Base-by-base conservation (phyloP, 2,329 filamentous ascomycete genomes). In the Cladosporium sp. region DNA sequence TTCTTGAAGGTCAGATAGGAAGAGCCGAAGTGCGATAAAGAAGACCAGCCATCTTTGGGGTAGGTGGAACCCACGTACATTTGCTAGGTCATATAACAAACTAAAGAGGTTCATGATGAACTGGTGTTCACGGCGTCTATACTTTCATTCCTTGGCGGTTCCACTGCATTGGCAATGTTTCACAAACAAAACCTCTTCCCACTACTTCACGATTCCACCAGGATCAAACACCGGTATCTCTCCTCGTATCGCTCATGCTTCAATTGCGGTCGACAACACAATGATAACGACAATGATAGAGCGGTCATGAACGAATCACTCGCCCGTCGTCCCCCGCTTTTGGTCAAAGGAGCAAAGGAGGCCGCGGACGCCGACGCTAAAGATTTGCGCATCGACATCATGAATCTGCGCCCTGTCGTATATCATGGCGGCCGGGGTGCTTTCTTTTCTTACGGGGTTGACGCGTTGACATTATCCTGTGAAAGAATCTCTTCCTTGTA, bases 341-440 rank as follows among this genome's bases (percentile, higher is more conserved):
- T 13, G 39, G 1, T 23, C 16, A 53, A 53, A 53, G 49, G 49
- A 30, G 49, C 16, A 53, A 53, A 53, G 49, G 49, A 30, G 49
- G 49, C 49, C 49, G 51, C 51, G 51, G 51, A 54, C 51, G 30
- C 25, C 51, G 51, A 54, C 26, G 51, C 51, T 54, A 54, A 21
- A 54, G 26, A 54, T 54, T 54, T 54, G 26, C 51, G 26, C 26
- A 54, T 54, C 18, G 51, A 28, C 51, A 54, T 54, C 28, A 54
- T 54, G 51, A 54, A n/a, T 54, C 51, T 54, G 51, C 51, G 51
- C 25, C 49, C 11, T 43, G 36, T 46, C n/a, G 39, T 46, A 46
- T 46, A 46, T 46, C 39, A 26, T 53, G 16, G 26, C 49, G 49
- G 16, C 28, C 51, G 2, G 21, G n/a, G 8, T 46, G 39, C 6